A percentile compares a stretch with the other conserved stretches of the same genome.
Conservation (phyloP, 2,329 filamentous ascomycete species). For the Botrytis squamosa region DNA sequence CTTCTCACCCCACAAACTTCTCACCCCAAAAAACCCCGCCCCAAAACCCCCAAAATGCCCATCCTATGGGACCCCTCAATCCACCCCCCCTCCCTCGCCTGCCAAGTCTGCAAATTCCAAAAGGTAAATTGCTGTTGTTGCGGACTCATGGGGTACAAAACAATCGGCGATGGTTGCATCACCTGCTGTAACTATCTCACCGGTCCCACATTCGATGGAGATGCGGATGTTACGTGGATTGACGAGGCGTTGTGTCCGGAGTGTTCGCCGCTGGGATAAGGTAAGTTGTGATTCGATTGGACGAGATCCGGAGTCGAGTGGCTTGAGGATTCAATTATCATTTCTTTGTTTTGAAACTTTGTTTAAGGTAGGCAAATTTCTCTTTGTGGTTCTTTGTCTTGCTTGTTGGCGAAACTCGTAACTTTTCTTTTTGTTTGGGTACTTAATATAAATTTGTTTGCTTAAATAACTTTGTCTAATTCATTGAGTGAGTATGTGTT, state of each 20-base stretch:
- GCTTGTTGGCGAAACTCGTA: background rate
- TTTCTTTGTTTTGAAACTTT: background rate
- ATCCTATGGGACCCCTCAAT: background rate
- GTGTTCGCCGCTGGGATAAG: background rate
- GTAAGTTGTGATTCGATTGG: background rate
- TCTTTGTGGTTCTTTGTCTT: background rate
- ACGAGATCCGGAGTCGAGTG: background rate
- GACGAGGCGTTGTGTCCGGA: background rate
- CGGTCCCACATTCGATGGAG: background rate
- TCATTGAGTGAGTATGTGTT: background rate
- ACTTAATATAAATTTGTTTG: background rate
- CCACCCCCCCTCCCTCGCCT: background rate
- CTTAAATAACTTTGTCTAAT: background rate
- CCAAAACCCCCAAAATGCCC: background rate
- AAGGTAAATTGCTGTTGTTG: constrained; percentile 5
- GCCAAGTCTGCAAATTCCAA: background rate
- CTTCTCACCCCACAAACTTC: background rate
- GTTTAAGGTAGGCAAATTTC: too few relatives aligned
- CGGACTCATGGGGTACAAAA: background rate
- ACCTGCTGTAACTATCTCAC: background rate
- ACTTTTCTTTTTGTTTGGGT: background rate
- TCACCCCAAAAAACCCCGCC: background rate
- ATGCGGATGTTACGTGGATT: background rate
- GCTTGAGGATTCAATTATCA: accelerated
- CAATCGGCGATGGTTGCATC: background rate